Percentiles rank a stretch among this genome's conserved stretches.
Evolutionary conservation across 1,284 basidiomycete genomes (phyloP).

Genomic region (Mycena citricolor): DNA sequence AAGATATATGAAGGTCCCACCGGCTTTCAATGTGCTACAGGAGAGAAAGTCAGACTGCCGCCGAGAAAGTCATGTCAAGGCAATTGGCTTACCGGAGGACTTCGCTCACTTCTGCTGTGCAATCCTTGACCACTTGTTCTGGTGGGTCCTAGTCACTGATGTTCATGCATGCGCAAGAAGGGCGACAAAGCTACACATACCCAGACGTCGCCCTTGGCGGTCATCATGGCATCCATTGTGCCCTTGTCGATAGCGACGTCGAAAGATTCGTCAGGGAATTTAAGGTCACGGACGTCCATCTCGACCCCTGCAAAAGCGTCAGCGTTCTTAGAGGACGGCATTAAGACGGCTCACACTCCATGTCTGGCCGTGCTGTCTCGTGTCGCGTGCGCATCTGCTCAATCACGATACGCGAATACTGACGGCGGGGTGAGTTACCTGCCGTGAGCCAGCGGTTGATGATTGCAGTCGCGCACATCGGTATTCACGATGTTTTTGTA

Average conservation of each 20-base stretch:
- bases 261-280: slow-evolving; percentile 68
- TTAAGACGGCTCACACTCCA: slow-evolving; percentile 64
- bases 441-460: not conserved
- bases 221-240: slow-evolving; percentile 97
- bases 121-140: slow-evolving; percentile 71
- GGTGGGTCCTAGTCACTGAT: slow-evolving; percentile 93
- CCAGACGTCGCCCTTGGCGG: slow-evolving; percentile 87
- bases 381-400: slow-evolving; percentile 77
- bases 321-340: not conserved
- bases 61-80: slow-evolving; percentile 3
- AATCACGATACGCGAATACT: slow-evolving; percentile 84
- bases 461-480: slow-evolving; percentile 55
- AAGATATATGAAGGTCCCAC: slow-evolving; percentile 77
- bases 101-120: slow-evolving; percentile 81
- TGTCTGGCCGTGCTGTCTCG: slow-evolving; percentile 53
- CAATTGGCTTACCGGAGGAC: slow-evolving; percentile 59
- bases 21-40: slow-evolving; percentile 51
- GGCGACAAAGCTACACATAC: slow-evolving; percentile 42
- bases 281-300: slow-evolving; percentile 82
- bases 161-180: too few species aligned
- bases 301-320: slow-evolving; percentile 60
- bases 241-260: slow-evolving; percentile 93
- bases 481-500: slow-evolving; percentile 83
- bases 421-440: slow-evolving; percentile 3
- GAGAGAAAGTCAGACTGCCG: slow-evolving; percentile 2